These are phyloP conservation scores for Debaryomyces udenii DNA, from an alignment of 1,139 yeast species.

Conservation along the genomic window DNA sequence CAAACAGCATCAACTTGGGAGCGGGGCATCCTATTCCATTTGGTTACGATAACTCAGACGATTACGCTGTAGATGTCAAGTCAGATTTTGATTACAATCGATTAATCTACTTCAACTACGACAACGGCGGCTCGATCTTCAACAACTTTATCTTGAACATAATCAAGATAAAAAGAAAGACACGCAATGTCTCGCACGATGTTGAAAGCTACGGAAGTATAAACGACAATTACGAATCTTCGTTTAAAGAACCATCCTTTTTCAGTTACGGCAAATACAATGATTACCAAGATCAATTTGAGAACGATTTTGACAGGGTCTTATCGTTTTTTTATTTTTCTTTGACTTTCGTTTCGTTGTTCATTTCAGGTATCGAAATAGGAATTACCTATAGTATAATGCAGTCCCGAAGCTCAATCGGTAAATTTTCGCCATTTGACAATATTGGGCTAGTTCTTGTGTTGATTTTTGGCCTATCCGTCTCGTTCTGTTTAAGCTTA, in stretches of 20 bases:
- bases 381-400: slow-evolving; percentile 46
- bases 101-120: slow-evolving; percentile 1
- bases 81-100: slow-evolving; percentile 1
- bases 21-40: not conserved
- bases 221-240: not conserved
- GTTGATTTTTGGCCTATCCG: slow-evolving; percentile 36
- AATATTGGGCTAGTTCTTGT: slow-evolving; percentile 40
- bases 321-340: slow-evolving; percentile 44
- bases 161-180: slow-evolving; percentile 2
- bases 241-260: not conserved
- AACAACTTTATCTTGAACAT: slow-evolving; percentile 6
- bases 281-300: slow-evolving; percentile 8
- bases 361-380: slow-evolving; percentile 46
- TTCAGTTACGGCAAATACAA: slow-evolving; percentile 2
- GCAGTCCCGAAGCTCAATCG: slow-evolving; percentile 24
- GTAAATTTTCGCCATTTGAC: slow-evolving; percentile 30
- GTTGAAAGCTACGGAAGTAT: slow-evolving; percentile 6
- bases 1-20: slow-evolving; percentile 1
- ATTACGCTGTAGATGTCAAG: slow-evolving; percentile 2
- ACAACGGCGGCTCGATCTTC: slow-evolving; percentile 1
- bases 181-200: not conserved
- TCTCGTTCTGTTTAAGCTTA: slow-evolving; percentile 38
- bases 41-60: slow-evolving; percentile 1
- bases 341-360: slow-evolving; percentile 37
- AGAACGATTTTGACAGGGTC: slow-evolving; percentile 18